phyloP scores from a whole-genome alignment of 371 early-diverging fungal species.

The Apophysomyces sp. region DNA sequence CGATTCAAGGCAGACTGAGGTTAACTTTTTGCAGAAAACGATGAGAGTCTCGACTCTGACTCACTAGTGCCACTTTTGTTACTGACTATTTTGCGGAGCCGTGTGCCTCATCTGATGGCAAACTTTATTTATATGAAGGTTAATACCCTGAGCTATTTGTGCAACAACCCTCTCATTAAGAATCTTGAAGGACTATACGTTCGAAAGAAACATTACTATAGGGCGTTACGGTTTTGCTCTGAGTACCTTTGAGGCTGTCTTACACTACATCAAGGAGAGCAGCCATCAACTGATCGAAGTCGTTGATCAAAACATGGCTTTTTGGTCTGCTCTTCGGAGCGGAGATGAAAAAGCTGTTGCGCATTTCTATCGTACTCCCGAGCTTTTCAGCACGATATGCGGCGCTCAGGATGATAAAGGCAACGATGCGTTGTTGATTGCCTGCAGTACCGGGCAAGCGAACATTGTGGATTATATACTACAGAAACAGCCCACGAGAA shows the following conservation, averaged over 20 bases:
- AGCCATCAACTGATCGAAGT: conserved; percentile 29
- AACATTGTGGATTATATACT: conserved; percentile 29
- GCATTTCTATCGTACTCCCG: background rate
- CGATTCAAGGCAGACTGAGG: too few species aligned
- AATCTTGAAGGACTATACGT: conserved; percentile 42
- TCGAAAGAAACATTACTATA: conserved; percentile 34
- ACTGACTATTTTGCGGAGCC: conserved; percentile 50
- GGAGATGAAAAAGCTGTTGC: background rate
- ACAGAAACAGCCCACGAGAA: conserved; percentile 6
- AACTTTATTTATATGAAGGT: conserved; percentile 57
- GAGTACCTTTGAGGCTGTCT: conserved; percentile 54
- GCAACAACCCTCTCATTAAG: background rate
- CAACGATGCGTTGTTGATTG: conserved; percentile 45
- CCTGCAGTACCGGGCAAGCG: conserved; percentile 36
- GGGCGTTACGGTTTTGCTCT: conserved; percentile 58
- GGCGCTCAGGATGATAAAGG: conserved; percentile 27
- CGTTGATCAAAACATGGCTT: conserved; percentile 29
- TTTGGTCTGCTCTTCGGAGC: conserved; percentile 30
- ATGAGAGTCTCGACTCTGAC: conserved; percentile 32
- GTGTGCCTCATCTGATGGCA: conserved; percentile 51
- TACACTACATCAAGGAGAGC: conserved; percentile 47
- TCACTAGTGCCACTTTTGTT: conserved; percentile 51
- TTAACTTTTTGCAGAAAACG: conserved; percentile 4
- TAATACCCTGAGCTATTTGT: background rate
- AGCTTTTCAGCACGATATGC: background rate